These are phyloP conservation scores for Ambispora gerdemannii DNA, from an alignment of 192 early-diverging fungal genomes.

Conservation along the genomic window DNA sequence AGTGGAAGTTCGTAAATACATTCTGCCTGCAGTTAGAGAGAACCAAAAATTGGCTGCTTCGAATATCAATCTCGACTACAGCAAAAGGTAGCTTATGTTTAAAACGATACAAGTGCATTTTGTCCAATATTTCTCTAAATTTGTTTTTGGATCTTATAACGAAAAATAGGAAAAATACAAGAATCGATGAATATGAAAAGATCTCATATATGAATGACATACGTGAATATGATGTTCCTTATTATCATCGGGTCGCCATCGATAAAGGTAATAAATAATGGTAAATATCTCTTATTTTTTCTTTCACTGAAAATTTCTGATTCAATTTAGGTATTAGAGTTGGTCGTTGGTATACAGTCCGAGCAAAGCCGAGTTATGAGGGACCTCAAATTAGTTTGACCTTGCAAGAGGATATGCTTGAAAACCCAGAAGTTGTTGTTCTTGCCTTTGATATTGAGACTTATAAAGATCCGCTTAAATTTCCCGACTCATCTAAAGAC, in stretches of 20 bases:
- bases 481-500: conserved; percentile 88
- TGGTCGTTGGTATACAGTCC: conserved; percentile 90
- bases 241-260: conserved; percentile 92
- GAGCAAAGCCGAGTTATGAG: conserved; percentile 44
- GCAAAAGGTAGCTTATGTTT: conserved; percentile 42
- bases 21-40: conserved; percentile 66
- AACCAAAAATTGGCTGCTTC: conserved; percentile 64
- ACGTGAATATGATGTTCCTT: conserved; percentile 97
- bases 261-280: conserved; percentile 67
- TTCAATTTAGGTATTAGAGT: conserved; percentile 75
- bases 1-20: conserved; percentile 63
- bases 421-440: conserved; percentile 92
- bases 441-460: conserved; percentile 98
- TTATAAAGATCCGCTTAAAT: conserved; percentile 95
- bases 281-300: neutral
- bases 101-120: conserved; percentile 28
- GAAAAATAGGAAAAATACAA: conserved; percentile 34
- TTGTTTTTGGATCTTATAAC: neutral
- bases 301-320: neutral
- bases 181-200: conserved; percentile 46
- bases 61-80: conserved; percentile 70
- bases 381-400: conserved; percentile 60
- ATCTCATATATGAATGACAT: conserved; percentile 80
- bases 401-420: conserved; percentile 74
- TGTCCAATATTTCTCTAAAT: conserved; percentile 17